phyloP scores from a whole-genome alignment of 1,139 yeast species.

The Meyerozyma sp. region DNA sequence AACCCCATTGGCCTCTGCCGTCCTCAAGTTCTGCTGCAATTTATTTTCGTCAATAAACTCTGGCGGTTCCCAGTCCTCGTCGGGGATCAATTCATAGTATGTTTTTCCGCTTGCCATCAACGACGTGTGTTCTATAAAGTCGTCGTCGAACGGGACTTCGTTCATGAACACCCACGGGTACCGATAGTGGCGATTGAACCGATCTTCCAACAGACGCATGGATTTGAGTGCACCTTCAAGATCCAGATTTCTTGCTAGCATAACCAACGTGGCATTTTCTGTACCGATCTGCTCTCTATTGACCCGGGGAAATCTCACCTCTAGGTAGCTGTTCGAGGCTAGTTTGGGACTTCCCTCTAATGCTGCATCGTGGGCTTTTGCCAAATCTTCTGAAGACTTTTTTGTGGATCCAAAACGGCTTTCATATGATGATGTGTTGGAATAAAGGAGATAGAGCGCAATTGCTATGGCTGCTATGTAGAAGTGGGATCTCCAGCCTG shows the following conservation, averaged over 20 bases:
- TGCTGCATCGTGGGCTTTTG: neutral
- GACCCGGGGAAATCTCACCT: conserved; percentile 18
- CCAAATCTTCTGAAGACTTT: neutral
- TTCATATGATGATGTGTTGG: neutral
- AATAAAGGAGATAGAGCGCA: neutral
- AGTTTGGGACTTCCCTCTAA: conserved; percentile 24
- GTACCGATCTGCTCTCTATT: conserved; percentile 34
- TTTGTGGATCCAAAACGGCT: too few relatives aligned
- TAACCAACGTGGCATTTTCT: conserved; percentile 49
- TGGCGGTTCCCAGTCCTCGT: conserved; percentile 41
- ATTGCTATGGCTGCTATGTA: neutral
- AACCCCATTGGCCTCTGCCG: conserved; percentile 20
- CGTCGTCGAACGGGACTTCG: conserved; percentile 38
- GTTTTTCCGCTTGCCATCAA: conserved; percentile 83
- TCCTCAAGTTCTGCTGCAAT: conserved; percentile 19
- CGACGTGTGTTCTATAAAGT: conserved; percentile 50
- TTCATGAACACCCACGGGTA: conserved; percentile 46
- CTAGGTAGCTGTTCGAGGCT: conserved; percentile 40
- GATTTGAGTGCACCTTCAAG: conserved; percentile 37
- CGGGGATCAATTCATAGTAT: conserved; percentile 39
- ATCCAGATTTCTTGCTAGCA: conserved; percentile 41
- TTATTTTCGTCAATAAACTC: conserved; percentile 26
- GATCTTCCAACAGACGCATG: conserved; percentile 41
- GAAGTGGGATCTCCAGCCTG: neutral
- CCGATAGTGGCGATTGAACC: conserved; percentile 39